Evolutionary conservation across 2,329 filamentous ascomycete genomes (phyloP).

Genomic region (Colletotrichum orchidophilum): DNA sequence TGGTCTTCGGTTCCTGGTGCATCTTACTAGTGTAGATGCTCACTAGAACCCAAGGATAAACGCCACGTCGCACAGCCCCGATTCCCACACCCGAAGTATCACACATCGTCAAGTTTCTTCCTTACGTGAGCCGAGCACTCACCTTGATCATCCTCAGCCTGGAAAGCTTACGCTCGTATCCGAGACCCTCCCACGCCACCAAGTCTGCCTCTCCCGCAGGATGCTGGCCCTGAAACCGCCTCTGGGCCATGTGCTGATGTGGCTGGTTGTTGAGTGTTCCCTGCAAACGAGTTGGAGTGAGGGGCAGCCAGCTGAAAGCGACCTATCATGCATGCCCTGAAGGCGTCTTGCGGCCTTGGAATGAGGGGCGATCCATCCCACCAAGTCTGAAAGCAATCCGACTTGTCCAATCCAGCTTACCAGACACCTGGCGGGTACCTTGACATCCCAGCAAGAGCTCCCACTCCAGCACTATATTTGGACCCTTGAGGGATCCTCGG

Average conservation of each 20-base stretch:
- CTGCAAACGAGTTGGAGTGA: slow-evolving; percentile 27
- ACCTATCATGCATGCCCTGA: slow-evolving; percentile 28
- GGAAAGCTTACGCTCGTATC: slow-evolving; percentile 16
- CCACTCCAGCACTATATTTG: slow-evolving; percentile 30
- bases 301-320: slow-evolving; percentile 24
- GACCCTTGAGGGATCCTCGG: slow-evolving; percentile 29
- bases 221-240: not conserved
- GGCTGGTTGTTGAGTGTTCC: slow-evolving; percentile 22
- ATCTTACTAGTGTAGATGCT: slow-evolving; percentile 1
- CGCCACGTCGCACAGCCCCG: slow-evolving; percentile 27
- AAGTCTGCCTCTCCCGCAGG: not conserved
- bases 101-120: slow-evolving; percentile 17
- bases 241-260: slow-evolving; percentile 14
- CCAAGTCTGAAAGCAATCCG: slow-evolving; percentile 20
- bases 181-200: slow-evolving; percentile 2
- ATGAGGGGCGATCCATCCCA: slow-evolving; percentile 21
- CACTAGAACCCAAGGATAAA: not conserved
- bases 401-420: slow-evolving; percentile 19
- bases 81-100: not conserved
- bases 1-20: not conserved
- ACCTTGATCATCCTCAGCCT: not conserved
- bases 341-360: slow-evolving; percentile 23
- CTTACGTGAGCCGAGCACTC: slow-evolving; percentile 26
- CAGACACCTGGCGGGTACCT: slow-evolving; percentile 27
- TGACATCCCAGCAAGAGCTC: slow-evolving; percentile 24